Evolutionary conservation across 768 basidiomycete genomes (phyloP).

Genomic region (Fibroporia radiculosa): DNA sequence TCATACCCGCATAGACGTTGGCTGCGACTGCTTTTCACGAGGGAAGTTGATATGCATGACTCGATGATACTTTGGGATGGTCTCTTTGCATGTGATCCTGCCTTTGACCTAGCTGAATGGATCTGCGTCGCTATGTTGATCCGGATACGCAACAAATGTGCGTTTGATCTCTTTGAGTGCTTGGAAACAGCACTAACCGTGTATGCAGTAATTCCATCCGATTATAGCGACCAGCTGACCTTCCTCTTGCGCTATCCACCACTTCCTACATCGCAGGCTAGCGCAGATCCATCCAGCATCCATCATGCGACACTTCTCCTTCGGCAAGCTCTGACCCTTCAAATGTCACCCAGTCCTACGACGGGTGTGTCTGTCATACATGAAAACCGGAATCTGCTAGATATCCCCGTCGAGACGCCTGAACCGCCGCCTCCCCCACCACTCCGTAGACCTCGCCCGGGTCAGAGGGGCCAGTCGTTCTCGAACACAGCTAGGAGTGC

Average conservation of each 20-base stretch:
- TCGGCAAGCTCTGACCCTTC: conserved; percentile 75
- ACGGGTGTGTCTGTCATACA: conserved; percentile 72
- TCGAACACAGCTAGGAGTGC: conserved; percentile 6
- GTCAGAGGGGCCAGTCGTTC: conserved; percentile 24
- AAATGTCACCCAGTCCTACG: conserved; percentile 63
- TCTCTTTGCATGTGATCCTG: conserved; percentile 80
- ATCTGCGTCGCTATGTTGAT: conserved; percentile 93
- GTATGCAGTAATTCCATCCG: conserved; percentile 68
- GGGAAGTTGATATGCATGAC: conserved; percentile 78
- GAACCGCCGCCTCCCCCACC: conserved; percentile 31
- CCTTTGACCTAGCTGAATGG: conserved; percentile 74
- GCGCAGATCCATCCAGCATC: conserved; percentile 18
- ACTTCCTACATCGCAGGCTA: conserved; percentile 17
- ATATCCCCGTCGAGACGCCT: conserved; percentile 63
- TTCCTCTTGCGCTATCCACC: conserved; percentile 81
- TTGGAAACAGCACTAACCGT: neutral
- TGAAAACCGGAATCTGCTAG: conserved; percentile 75
- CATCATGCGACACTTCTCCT: conserved; percentile 67
- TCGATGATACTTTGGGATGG: conserved; percentile 95
- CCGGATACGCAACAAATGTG: conserved; percentile 83
- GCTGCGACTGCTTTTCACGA: conserved; percentile 87
- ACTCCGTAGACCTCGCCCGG: conserved; percentile 28
- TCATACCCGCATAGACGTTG: conserved; percentile 61
- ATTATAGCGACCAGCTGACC: conserved; percentile 83
- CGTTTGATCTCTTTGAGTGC: conserved; percentile 20